A percentile compares a stretch with the other conserved stretches of the same genome.
Evolutionary conservation across 768 basidiomycete genomes (phyloP).

Genomic region (Lentinula detonsa): DNA sequence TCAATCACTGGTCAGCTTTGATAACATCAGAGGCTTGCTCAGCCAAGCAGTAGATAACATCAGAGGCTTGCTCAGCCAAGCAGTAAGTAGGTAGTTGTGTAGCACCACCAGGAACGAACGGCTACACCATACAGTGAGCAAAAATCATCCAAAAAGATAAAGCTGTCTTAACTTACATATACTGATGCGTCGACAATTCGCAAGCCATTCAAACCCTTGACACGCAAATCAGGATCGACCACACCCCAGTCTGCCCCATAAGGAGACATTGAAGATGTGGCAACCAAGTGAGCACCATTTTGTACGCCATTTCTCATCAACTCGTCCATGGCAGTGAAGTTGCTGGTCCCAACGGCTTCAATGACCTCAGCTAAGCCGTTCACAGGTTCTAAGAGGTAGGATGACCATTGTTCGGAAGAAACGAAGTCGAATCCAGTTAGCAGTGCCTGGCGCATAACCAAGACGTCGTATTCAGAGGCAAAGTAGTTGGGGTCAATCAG

Average conservation of each 20-base stretch:
- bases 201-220: constrained; percentile 11
- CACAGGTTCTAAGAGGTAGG: background rate
- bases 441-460: constrained; percentile 1
- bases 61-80: constrained; percentile 5
- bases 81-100: constrained; percentile 4
- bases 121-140: background rate
- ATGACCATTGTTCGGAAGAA: background rate
- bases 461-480: background rate
- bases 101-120: background rate
- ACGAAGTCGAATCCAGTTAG: background rate
- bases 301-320: background rate
- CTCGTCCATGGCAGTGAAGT: background rate
- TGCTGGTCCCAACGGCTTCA: constrained; percentile 17
- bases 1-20: background rate
- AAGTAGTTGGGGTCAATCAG: background rate
- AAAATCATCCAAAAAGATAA: background rate
- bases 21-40: no score
- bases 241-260: constrained; percentile 12
- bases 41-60: no score
- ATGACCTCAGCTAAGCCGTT: constrained; percentile 12
- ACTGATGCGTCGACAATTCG: constrained; percentile 11
- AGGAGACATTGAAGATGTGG: constrained; percentile 13
- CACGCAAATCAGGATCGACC: constrained; percentile 11
- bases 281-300: background rate
- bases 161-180: constrained; percentile 1